Conservation (phyloP, 768 basidiomycete genomes). For the Lactarius psammicola region DNA sequence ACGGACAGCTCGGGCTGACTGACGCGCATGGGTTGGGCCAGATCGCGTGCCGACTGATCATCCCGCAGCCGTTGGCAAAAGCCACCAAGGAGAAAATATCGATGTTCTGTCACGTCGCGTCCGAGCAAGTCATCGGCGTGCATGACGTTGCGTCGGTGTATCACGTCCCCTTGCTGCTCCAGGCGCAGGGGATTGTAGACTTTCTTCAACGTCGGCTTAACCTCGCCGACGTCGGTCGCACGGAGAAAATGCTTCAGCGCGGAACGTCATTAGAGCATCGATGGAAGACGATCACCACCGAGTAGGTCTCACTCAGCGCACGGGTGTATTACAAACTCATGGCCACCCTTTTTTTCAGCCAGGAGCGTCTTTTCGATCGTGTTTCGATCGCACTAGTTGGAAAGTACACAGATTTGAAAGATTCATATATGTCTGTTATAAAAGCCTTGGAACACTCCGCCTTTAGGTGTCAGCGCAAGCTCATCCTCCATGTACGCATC, state of each 20-base stretch:
- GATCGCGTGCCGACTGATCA: constrained; percentile 91
- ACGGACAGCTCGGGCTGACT: constrained; percentile 9
- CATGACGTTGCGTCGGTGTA: constrained; percentile 97
- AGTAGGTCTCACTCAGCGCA: constrained; percentile 44
- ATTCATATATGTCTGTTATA: constrained; percentile 97
- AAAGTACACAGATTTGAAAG: constrained; percentile 95
- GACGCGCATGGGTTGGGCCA: constrained; percentile 34
- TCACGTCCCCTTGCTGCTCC: constrained; percentile 90
- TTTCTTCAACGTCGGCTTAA: constrained; percentile 84
- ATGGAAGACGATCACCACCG: constrained; percentile 82
- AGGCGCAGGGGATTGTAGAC: constrained; percentile 87
- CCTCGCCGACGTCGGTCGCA: constrained; percentile 55
- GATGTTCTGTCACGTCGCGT: constrained; percentile 97
- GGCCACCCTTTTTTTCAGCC: constrained; percentile 47
- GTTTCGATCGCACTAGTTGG: constrained; percentile 92
- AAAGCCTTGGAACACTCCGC: constrained; percentile 97
- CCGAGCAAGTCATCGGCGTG: constrained; percentile 89
- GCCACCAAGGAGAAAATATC: constrained; percentile 94
- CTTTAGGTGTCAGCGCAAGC: constrained; percentile 84
- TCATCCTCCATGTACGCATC: constrained; percentile 66
- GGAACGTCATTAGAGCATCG: constrained; percentile 65
- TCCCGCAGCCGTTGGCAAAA: constrained; percentile 74
- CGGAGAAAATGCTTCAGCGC: constrained; percentile 53
- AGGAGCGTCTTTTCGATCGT: constrained; percentile 87
- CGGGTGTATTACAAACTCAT: neutral